These are phyloP conservation scores for Neospermospora avenae DNA, from an alignment of 2,329 filamentous ascomycete genomes.

Conservation along the genomic window DNA sequence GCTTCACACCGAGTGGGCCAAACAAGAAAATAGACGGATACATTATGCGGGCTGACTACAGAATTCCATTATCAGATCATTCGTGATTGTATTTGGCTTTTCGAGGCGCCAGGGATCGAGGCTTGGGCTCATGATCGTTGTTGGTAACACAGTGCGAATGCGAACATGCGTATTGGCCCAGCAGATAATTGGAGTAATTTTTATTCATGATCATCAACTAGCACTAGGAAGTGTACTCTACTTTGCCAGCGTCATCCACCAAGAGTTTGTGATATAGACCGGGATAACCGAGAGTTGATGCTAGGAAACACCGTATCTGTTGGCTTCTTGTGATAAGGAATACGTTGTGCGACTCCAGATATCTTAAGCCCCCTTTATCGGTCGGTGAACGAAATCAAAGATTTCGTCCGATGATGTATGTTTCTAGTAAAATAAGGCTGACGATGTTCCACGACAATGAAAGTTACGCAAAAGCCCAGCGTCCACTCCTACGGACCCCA, in stretches of 20 bases:
- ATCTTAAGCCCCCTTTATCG: background rate
- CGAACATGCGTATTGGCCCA: background rate
- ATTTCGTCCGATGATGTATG: background rate
- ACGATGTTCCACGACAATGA: background rate
- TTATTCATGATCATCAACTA: background rate
- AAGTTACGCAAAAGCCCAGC: background rate
- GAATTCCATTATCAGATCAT: background rate
- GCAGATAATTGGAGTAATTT: background rate
- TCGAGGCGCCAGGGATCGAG: background rate
- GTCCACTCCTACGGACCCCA: background rate
- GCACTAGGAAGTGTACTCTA: background rate
- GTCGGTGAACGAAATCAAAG: background rate
- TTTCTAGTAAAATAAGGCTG: background rate
- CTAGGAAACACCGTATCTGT: background rate
- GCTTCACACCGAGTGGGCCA: background rate
- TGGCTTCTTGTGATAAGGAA: background rate
- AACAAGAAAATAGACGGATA: background rate
- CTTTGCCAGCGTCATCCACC: background rate
- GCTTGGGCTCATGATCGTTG: background rate
- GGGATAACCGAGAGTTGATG: background rate
- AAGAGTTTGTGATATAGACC: background rate
- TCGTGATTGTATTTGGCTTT: background rate
- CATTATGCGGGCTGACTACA: background rate
- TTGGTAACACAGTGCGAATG: constrained; percentile 2
- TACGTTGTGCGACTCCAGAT: background rate